These are phyloP conservation scores for Pythium dissotocum DNA, from an alignment of 352 stramenopile species.

Conservation along the genomic window DNA sequence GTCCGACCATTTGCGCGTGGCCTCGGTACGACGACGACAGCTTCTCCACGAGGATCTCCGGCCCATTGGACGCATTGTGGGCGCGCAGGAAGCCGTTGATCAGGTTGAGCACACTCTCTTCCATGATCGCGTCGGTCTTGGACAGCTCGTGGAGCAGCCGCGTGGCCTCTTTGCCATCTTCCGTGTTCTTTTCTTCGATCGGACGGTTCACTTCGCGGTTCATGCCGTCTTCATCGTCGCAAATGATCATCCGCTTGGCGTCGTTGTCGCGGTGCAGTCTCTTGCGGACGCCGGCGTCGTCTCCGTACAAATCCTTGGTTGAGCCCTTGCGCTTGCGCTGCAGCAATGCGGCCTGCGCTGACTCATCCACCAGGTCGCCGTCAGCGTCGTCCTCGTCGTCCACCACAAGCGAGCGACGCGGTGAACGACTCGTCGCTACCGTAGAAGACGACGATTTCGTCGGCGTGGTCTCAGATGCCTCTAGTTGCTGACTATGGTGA, in stretches of 20 bases:
- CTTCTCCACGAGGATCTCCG: constrained; percentile 85
- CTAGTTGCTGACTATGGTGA: constrained; percentile 13
- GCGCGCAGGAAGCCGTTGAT: constrained; percentile 86
- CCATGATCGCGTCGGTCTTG: constrained; percentile 82
- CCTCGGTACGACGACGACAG: constrained; percentile 85
- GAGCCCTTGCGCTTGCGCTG: constrained; percentile 28
- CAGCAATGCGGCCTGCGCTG: background rate
- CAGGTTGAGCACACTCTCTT: constrained; percentile 69
- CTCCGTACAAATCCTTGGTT: constrained; percentile 52
- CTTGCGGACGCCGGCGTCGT: constrained; percentile 33
- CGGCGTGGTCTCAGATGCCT: constrained; percentile 3
- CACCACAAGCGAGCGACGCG: constrained; percentile 16
- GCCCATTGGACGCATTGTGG: constrained; percentile 77
- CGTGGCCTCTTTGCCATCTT: constrained; percentile 76
- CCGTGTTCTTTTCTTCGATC: constrained; percentile 65
- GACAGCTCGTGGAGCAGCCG: constrained; percentile 66
- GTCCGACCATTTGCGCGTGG: constrained; percentile 85
- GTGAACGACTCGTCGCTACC: constrained; percentile 9
- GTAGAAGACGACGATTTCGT: background rate
- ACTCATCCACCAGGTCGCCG: constrained; percentile 15
- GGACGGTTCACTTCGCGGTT: constrained; percentile 21
- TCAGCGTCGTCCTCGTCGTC: constrained; percentile 33
- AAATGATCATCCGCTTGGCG: constrained; percentile 76
- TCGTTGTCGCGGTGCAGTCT: constrained; percentile 40
- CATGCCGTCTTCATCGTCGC: constrained; percentile 72